Evolutionary conservation across 1,139 yeast genomes (phyloP), one percentile per base, ranked within the genome.

Genomic region (Scheffersomyces segobiensis): DNA sequence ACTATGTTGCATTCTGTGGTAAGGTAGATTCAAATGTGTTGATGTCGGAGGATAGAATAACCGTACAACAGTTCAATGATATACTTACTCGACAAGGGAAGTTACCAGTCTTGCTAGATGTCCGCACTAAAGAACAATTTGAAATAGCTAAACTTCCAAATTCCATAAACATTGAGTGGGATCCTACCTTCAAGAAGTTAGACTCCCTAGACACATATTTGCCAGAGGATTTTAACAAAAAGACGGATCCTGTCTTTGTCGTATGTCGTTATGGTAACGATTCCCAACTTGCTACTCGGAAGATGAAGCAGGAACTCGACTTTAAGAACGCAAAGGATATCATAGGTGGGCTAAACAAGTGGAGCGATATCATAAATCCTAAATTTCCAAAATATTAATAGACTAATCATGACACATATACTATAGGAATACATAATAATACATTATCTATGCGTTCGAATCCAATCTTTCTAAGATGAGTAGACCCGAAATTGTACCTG

Each of bases 181-280:
- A 79, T 18, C 77, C 80, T 5, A 67, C 82, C 24, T 75, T 79
- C 53, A 77, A 79, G 54, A 76, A 81, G 56, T 58, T 65, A 2
- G 74, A 73, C 5, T 60, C 62, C 55, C 62, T 78, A 18, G 74
- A 71, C 46, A 59, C 64, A 10, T 58, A 59, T 21, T 61, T 76
- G 5, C 81, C 80, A 0, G 42, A 52, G 1, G 63, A 54, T n/a
- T 64, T 68, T 48, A 61, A 66, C 47, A 72, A 72, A 57, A 62
- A 65, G 7, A 54, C 59, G 0, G 63, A 67, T 14, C 62, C 64
- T 0, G 64, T 80, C 0, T 80, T 70, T 60, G 87, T 90, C 0
- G 78, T 93, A 18, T 95, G 99, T 71, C 82, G 98, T 49, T 87
- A 80, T 69, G 99, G 99, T 5, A 93, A 92, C 70, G 98, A 95